Base-by-base conservation (phyloP, 1,284 basidiomycete genomes). In the Leccinum griseonigrum region DNA sequence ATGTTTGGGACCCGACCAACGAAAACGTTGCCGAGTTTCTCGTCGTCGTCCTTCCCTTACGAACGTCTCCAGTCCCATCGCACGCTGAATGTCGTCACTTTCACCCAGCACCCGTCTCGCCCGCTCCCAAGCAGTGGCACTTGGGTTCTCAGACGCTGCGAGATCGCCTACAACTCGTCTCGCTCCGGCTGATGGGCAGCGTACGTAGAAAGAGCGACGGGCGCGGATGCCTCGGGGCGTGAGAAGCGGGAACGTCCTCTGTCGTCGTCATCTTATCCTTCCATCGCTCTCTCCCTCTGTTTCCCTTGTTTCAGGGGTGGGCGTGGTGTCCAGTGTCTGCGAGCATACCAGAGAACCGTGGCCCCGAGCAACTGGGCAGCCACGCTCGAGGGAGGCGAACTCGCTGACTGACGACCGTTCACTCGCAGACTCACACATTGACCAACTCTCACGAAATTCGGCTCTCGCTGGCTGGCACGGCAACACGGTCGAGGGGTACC, bases 401-500 rank as follows among this genome's bases (percentile, higher is more conserved):
- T 3, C 5, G 40, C n/a, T 18, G 5, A 9, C 32, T 18, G 5
- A 9, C 32, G 29, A 31, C 55, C 3, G 34, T 18, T 31, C 34
- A 26, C 8, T 29, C 56, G 31, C 26, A 31, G 13, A 18, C 54
- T 28, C 54, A 52, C 59, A 58, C 50, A 18, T 36, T 34, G 38
- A 54, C 60, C 48, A 57, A 32, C 51, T 66, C 64, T 38, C 65
- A 66, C 58, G 60, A n/a, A 14, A 59, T 40, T 40, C 22, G 0
- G 55, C 16, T 36, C 34, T 58, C 36, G 57, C 31, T 16, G 14
- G 26, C 28, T 51, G 22, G 50, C 11, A 22, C 18, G 10, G 28
- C 36, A 61, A 22, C 60, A 28, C 28, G 48, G 26, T 31, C 55
- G 46, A 1, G 26, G n/a, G 40, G 16, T 40, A n/a, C 16, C 32